Evolutionary conservation across 495 filamentous ascomycete genomes (phyloP).

Genomic region (Daldinia bambusicola): DNA sequence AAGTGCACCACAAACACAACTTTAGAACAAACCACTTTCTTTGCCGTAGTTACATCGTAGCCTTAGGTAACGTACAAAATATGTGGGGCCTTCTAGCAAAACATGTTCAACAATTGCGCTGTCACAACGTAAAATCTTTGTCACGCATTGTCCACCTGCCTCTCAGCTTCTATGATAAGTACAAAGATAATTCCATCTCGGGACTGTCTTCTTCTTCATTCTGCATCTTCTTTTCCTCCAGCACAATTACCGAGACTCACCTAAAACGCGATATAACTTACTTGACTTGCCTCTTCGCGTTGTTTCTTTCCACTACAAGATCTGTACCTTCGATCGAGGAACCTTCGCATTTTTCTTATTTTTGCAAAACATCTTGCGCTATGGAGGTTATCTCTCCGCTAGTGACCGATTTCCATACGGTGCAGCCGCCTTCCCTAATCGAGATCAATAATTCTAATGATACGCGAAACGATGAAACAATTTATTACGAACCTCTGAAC

Average conservation of each 20-base stretch:
- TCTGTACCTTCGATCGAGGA: not conserved
- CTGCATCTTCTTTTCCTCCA: not conserved
- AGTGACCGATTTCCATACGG: too few species aligned
- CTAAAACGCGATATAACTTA: not conserved
- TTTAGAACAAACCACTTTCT: not conserved
- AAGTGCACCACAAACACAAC: not conserved
- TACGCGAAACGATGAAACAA: constrained; percentile 3
- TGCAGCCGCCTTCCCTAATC: too few species aligned
- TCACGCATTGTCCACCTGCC: not conserved
- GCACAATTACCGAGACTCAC: not conserved
- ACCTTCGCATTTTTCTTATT: not conserved
- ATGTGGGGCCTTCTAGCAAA: not conserved
- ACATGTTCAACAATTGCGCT: not conserved
- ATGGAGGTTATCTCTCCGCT: too few species aligned
- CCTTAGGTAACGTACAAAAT: not conserved
- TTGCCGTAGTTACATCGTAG: too few species aligned
- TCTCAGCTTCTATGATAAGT: not conserved
- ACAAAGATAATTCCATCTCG: not conserved
- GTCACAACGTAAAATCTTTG: not conserved
- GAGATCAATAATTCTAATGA: too few species aligned
- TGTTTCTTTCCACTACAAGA: not conserved
- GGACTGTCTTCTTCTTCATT: not conserved
- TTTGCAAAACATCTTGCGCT: too few species aligned
- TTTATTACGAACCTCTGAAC: constrained; percentile 10
- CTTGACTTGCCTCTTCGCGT: not conserved